Evolutionary conservation across 1,139 yeast species (phyloP), one percentile per base, ranked within the genome.

Genomic region (Hemisphaericaspora xylofermentans): DNA sequence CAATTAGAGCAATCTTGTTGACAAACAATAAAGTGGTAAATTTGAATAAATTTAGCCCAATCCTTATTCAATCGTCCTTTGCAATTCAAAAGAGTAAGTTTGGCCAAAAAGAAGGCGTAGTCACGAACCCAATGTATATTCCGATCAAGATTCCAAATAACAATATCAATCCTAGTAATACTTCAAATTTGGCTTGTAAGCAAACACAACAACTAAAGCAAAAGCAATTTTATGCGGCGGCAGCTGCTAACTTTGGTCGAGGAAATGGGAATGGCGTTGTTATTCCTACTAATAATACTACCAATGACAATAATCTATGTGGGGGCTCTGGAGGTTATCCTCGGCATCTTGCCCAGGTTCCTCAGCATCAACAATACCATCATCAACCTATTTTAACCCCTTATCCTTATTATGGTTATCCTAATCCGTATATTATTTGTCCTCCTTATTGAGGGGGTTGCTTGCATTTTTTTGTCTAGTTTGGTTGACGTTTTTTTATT

Each of bases 61-160:
- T 65, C 18, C 42, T 58, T 30, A 64, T 71, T 33, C 71, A 66
- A 48, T 61, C 76, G 1, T 68, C 74, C 34, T 71, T 68, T 60
- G 73, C 74, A 2, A 62, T 68, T 25, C 74, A 68, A 42, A 67
- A 68, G 39, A 31, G 25, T 31, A 31, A 31, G 17, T 10, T 31
- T 18, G 16, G 25, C n/a, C 15, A 25, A 10, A 31, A 31, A 16
- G 19, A 13, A n/a, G 21, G 15, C 15, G 16, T 15, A 8, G 16
- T 13, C 16, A n/a, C 34, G 3, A 6, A 7, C 2, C 25, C 34
- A 18, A 4, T 18, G 7, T 15, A 8, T n/a, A n/a, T n/a, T 5
- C 34, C 34, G 35, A 32, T 3, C 26, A 30, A 14, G 14, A 18
- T 4, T 25, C 19, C 6, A 29, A 16, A 14, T 31, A 28, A n/a